These are phyloP conservation scores for Ophiocordyceps sinensis DNA, from an alignment of 2,329 filamentous ascomycete species.

Conservation along the genomic window DNA sequence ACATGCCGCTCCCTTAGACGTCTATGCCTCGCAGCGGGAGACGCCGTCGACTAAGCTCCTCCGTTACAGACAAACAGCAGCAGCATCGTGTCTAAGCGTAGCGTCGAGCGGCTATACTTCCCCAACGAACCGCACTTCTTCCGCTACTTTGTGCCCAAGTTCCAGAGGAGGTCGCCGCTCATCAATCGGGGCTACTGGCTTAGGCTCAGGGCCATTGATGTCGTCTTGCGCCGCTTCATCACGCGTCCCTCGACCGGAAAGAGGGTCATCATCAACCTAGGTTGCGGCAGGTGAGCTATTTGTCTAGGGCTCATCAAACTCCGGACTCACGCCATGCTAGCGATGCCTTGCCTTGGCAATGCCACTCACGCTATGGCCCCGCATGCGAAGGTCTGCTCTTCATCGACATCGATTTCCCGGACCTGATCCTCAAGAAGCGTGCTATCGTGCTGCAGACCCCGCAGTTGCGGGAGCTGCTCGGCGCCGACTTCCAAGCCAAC, in stretches of 20 bases:
- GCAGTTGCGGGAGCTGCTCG: constrained; percentile 32
- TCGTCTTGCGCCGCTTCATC: constrained; percentile 62
- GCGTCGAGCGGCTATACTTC: constrained; percentile 81
- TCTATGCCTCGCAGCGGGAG: no score
- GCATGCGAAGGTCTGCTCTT: constrained; percentile 49
- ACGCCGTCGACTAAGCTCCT: neutral
- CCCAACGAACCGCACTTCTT: constrained; percentile 69
- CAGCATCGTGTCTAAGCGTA: constrained; percentile 83
- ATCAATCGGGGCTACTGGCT: constrained; percentile 88
- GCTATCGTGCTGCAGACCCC: constrained; percentile 49
- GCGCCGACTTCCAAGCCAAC: constrained; percentile 15
- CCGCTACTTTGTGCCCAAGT: constrained; percentile 74
- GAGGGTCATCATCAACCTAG: constrained; percentile 71
- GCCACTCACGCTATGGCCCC: constrained; percentile 50
- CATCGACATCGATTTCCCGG: constrained; percentile 75
- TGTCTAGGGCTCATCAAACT: neutral
- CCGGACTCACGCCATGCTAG: constrained; percentile 28
- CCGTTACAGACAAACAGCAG: constrained; percentile 62
- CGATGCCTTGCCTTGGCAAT: constrained; percentile 78
- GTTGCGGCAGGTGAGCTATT: constrained; percentile 69
- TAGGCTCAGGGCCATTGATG: constrained; percentile 68
- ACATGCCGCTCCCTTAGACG: no score
- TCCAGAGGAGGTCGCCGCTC: constrained; percentile 67
- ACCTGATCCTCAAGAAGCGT: constrained; percentile 63
- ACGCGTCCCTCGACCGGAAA: constrained; percentile 32